A percentile compares a stretch with the other conserved stretches of the same genome.
phyloP scores from a whole-genome alignment of 805 yeast species.

The Yarrowia porcina region DNA sequence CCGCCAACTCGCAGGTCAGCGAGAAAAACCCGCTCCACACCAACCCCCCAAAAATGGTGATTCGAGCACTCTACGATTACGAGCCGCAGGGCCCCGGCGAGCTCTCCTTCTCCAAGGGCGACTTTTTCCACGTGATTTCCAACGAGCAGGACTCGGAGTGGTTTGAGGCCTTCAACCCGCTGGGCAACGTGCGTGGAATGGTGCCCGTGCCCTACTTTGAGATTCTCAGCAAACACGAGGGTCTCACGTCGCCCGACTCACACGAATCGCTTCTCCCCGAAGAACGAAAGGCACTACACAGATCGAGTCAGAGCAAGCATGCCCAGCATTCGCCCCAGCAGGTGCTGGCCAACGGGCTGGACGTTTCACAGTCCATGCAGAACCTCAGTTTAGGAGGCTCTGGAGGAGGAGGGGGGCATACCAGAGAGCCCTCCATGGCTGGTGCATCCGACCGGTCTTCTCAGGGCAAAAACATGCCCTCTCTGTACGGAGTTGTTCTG shows the following conservation, averaged over 20 bases:
- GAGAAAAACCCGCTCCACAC: constrained; percentile 36
- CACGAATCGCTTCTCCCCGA: constrained; percentile 10
- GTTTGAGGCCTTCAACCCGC: constrained; percentile 88
- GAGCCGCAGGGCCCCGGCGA: constrained; percentile 78
- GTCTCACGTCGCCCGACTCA: background rate
- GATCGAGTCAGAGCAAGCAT: constrained; percentile 23
- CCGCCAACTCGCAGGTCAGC: constrained; percentile 28
- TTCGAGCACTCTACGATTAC: constrained; percentile 76
- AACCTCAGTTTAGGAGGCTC: background rate
- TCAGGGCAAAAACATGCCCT: constrained; percentile 33
- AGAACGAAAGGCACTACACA: constrained; percentile 24
- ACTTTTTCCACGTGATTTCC: constrained; percentile 78
- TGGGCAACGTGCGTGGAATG: constrained; percentile 70
- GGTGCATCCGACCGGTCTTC: constrained; percentile 10
- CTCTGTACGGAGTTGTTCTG: constrained; percentile 78
- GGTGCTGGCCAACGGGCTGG: constrained; percentile 21
- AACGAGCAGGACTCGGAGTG: constrained; percentile 60
- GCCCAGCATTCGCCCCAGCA: constrained; percentile 22
- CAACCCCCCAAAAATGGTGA: constrained; percentile 71
- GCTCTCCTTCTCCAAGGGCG: constrained; percentile 73
- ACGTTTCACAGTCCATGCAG: constrained; percentile 9
- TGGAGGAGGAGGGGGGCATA: background rate
- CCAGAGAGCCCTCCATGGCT: constrained; percentile 11
- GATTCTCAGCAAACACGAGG: constrained; percentile 37
- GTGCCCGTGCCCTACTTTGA: constrained; percentile 87